A percentile compares a stretch with the other conserved stretches of the same genome.
phyloP scores from a whole-genome alignment of 495 filamentous ascomycete species.

The Xylaria sp. region DNA sequence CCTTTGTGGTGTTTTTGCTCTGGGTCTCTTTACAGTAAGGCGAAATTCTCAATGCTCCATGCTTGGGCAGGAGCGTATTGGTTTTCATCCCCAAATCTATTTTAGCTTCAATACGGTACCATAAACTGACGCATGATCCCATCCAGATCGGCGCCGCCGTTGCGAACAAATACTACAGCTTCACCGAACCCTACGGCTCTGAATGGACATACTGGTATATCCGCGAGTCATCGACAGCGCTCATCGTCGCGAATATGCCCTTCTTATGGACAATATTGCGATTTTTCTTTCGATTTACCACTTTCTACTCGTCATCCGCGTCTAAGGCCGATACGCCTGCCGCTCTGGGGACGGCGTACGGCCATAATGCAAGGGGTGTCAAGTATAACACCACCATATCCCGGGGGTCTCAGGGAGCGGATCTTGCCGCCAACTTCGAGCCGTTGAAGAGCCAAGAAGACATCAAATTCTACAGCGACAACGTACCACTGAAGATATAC shows the following conservation, averaged over 20 bases:
- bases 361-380: constrained; percentile 18
- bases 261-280: constrained; percentile 66
- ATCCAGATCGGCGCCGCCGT: constrained; percentile 62
- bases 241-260: constrained; percentile 69
- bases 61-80: background rate
- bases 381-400: constrained; percentile 21
- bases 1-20: constrained; percentile 55
- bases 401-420: constrained; percentile 10
- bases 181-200: constrained; percentile 59
- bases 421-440: constrained; percentile 10
- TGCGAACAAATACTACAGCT: constrained; percentile 72
- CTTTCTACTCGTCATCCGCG: constrained; percentile 43
- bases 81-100: background rate
- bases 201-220: constrained; percentile 73
- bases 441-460: constrained; percentile 25
- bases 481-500: constrained; percentile 25
- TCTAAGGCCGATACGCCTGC: background rate
- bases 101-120: background rate
- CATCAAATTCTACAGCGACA: constrained; percentile 3
- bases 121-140: background rate
- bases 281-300: constrained; percentile 57
- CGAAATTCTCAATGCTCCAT: background rate
- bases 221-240: constrained; percentile 67
- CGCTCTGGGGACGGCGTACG: background rate
- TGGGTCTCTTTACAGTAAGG: constrained; percentile 65